A percentile compares a stretch with the other conserved stretches of the same genome.
These are phyloP conservation scores for Lipomyces orientalis DNA, from an alignment of 805 yeast species.

Conservation along the genomic window DNA sequence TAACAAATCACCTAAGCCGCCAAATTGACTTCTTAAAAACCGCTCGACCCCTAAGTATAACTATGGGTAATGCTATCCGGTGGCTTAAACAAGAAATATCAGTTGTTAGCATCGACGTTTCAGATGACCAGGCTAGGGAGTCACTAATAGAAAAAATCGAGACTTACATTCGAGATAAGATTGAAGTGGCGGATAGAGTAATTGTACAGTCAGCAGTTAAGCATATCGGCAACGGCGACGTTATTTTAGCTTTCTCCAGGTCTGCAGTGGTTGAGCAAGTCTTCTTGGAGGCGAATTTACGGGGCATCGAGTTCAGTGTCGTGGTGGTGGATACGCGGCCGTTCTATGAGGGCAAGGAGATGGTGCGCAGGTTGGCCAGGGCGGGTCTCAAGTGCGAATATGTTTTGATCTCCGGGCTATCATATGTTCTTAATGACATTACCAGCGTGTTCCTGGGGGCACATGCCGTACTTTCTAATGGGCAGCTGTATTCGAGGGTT, in stretches of 20 bases:
- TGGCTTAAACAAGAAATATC: constrained; percentile 96
- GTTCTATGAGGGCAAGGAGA: constrained; percentile 84
- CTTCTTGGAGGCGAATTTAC: constrained; percentile 68
- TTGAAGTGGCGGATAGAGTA: constrained; percentile 79
- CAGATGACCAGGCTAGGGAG: constrained; percentile 69
- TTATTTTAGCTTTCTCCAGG: constrained; percentile 85
- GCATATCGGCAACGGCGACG: constrained; percentile 76
- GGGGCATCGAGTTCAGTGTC: constrained; percentile 71
- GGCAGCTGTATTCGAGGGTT: constrained; percentile 88
- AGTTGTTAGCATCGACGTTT: constrained; percentile 71
- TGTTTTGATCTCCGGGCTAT: constrained; percentile 76
- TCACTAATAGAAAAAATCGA: constrained; percentile 71
- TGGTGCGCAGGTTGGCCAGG: constrained; percentile 67
- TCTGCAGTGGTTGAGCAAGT: constrained; percentile 81
- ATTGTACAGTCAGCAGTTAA: constrained; percentile 80
- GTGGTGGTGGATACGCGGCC: constrained; percentile 93
- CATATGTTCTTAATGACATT: constrained; percentile 82
- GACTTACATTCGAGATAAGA: constrained; percentile 80
- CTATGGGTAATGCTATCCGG: constrained; percentile 98
- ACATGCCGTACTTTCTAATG: constrained; percentile 95
- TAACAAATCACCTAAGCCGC: constrained; percentile 84
- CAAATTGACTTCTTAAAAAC: constrained; percentile 92
- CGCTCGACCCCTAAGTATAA: constrained; percentile 86
- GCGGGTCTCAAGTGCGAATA: constrained; percentile 76
- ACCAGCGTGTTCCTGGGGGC: constrained; percentile 94